Percentiles rank a stretch among this genome's conserved stretches.
Conservation (phyloP, 495 filamentous ascomycete genomes). For the Daldinia vernicosa region DNA sequence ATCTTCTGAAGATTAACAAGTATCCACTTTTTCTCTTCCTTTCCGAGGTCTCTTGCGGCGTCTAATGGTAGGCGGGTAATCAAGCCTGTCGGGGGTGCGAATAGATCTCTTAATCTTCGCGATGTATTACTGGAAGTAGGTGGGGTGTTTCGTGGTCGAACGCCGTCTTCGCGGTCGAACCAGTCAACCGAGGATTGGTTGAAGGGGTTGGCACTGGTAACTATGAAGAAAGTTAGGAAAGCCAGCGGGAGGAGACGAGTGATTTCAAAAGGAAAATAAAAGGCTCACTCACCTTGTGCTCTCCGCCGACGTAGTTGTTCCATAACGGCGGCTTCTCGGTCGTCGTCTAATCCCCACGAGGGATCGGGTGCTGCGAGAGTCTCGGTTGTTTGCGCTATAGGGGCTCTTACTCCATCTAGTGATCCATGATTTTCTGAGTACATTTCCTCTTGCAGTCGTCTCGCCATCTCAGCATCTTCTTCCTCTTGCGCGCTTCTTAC, state of each 20-base stretch:
- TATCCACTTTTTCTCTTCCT: conserved; percentile 89
- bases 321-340: conserved; percentile 68
- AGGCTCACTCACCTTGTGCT: conserved; percentile 54
- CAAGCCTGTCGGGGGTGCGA: conserved; percentile 87
- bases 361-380: conserved; percentile 78
- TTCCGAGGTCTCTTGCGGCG: conserved; percentile 81
- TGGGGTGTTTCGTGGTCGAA: conserved; percentile 8
- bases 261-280: background rate
- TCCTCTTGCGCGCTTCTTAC: conserved; percentile 65
- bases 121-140: conserved; percentile 31
- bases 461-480: conserved; percentile 93
- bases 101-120: conserved; percentile 82
- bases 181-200: conserved; percentile 78
- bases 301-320: conserved; percentile 69
- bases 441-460: conserved; percentile 89
- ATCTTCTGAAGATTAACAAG: conserved; percentile 94
- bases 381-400: conserved; percentile 90
- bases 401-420: conserved; percentile 80
- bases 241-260: background rate
- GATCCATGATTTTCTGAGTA: conserved; percentile 65
- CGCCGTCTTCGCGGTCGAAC: conserved; percentile 61
- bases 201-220: conserved; percentile 71
- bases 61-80: conserved; percentile 82
- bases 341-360: conserved; percentile 59
- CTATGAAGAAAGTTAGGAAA: conserved; percentile 24